Base-by-base conservation (phyloP, 331 rosid genomes). In the Quercus tomentella region DNA sequence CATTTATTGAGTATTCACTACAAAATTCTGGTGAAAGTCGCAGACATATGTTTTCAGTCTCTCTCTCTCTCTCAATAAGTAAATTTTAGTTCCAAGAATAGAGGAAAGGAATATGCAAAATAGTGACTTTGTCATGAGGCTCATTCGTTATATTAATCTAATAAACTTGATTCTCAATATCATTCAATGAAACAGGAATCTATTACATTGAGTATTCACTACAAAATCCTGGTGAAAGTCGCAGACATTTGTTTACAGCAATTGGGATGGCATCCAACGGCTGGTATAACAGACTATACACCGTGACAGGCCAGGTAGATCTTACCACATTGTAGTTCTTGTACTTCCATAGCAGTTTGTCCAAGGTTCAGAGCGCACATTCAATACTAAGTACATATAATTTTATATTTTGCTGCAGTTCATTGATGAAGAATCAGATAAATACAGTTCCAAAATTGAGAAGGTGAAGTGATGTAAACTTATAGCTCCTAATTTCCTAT, bases 261-360 rank as follows among this genome's bases (percentile, higher is more conserved):
- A 89, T 95, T 74, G 98, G 97, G 78, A 95, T 95, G 98, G 87
- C 97, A 62, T 76, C 86, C 73, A 92, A 88, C 74, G 98, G 98
- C 74, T 92, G 97, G 97, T 89, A 89, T 84, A 95, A 95, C 82
- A 88, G 97, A 77, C 81, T 95, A 37, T 95, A 95, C 55, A 95
- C 97, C 4, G 90, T 92, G 33, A 91, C 98, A 5, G 98, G 98
- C 81, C 98, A 91, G 97, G 98, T 94, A 82, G 28, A 10, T 8
- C 16, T 31, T 49, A 45, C 23, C n/a, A 31, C 52, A 67, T 20
- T 33, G 26, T 20, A 67, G 72, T 20, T 35, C n/a, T 67, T 67
- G 37, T 16, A 23, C 26, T 67, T 67, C 52, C 5, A 28, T 63
- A 63, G 21, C 37, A 26, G 20, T 63, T 14, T 1, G n/a, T 62